Percentiles rank a stretch among this genome's conserved stretches.
phyloP scores from a whole-genome alignment of 2,329 filamentous ascomycete species.

The Sordariomycetes sp. region DNA sequence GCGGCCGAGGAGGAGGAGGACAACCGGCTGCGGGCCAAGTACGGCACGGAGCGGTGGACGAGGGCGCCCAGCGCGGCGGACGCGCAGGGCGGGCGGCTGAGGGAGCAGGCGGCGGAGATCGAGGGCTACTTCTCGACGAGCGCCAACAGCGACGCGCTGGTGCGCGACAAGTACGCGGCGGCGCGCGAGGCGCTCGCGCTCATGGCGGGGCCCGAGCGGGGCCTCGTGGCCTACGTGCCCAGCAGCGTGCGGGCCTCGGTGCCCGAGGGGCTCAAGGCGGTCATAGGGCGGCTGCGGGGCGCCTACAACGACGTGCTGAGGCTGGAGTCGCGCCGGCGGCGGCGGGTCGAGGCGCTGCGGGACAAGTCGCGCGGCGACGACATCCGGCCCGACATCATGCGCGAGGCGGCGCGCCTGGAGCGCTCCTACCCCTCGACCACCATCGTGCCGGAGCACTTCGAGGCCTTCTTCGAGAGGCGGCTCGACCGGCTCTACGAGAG shows the following conservation, averaged over 20 bases:
- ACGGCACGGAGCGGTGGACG: constrained; percentile 79
- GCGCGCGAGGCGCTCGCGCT: constrained; percentile 67
- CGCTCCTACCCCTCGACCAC: constrained; percentile 75
- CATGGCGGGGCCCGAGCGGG: constrained; percentile 68
- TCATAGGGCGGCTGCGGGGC: constrained; percentile 65
- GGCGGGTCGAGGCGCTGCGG: constrained; percentile 67
- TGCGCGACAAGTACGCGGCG: constrained; percentile 68
- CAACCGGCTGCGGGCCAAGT: constrained; percentile 60
- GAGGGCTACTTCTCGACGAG: constrained; percentile 71
- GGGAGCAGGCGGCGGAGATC: constrained; percentile 66
- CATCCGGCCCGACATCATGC: constrained; percentile 73
- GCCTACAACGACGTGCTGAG: constrained; percentile 77
- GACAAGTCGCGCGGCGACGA: constrained; percentile 80
- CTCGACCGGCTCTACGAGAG: constrained; percentile 67
- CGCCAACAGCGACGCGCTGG: constrained; percentile 43
- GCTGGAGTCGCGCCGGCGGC: constrained; percentile 68
- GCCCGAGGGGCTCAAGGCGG: constrained; percentile 68
- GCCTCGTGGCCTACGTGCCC: constrained; percentile 80
- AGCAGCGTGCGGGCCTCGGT: constrained; percentile 71
- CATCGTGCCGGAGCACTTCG: constrained; percentile 83
- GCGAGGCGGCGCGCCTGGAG: constrained; percentile 76
- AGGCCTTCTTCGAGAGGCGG: constrained; percentile 76
- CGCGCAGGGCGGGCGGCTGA: constrained; percentile 56
- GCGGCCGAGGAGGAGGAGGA: constrained; percentile 78
- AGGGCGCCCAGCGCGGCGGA: constrained; percentile 61